These are phyloP conservation scores for Trametes sp. DNA, from an alignment of 1,284 basidiomycete genomes.

Conservation along the genomic window DNA sequence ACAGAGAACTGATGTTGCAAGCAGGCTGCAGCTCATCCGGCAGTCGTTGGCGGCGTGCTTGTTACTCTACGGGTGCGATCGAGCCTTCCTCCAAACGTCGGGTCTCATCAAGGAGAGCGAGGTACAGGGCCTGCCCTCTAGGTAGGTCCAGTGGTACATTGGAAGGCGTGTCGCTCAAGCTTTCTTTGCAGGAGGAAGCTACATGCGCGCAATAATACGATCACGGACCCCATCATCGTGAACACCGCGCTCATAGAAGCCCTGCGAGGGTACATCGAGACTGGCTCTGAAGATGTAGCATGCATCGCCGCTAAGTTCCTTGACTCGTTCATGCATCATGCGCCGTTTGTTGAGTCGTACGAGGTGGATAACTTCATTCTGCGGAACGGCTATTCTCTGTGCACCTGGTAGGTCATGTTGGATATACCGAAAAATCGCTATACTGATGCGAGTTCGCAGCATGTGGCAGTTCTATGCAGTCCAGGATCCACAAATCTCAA, in stretches of 20 bases:
- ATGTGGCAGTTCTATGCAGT: slow-evolving; percentile 72
- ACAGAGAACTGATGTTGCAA: too few relatives aligned
- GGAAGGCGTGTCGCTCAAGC: neutral
- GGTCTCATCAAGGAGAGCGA: slow-evolving; percentile 58
- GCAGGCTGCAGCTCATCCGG: slow-evolving; percentile 55
- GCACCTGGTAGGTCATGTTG: slow-evolving; percentile 55
- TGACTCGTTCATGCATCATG: slow-evolving; percentile 62
- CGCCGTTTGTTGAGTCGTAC: slow-evolving; percentile 63
- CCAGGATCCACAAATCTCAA: slow-evolving; percentile 58
- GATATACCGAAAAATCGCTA: too few relatives aligned
- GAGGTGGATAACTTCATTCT: slow-evolving; percentile 77
- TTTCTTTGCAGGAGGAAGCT: slow-evolving; percentile 54
- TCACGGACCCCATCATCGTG: slow-evolving; percentile 64
- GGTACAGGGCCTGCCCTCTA: slow-evolving; percentile 57
- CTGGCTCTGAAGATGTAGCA: slow-evolving; percentile 57
- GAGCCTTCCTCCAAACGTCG: slow-evolving; percentile 49
- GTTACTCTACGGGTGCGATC: slow-evolving; percentile 69
- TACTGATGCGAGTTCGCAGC: slow-evolving; percentile 45
- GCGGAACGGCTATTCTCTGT: slow-evolving; percentile 61
- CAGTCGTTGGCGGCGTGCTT: slow-evolving; percentile 65
- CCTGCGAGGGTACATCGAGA: slow-evolving; percentile 59
- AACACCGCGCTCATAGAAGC: slow-evolving; percentile 59
- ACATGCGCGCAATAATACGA: slow-evolving; percentile 48
- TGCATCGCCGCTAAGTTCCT: slow-evolving; percentile 68
- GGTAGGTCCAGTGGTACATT: slow-evolving; percentile 43